phyloP scores from a whole-genome alignment of 805 yeast species.

The Isabelozyma gotoi region DNA sequence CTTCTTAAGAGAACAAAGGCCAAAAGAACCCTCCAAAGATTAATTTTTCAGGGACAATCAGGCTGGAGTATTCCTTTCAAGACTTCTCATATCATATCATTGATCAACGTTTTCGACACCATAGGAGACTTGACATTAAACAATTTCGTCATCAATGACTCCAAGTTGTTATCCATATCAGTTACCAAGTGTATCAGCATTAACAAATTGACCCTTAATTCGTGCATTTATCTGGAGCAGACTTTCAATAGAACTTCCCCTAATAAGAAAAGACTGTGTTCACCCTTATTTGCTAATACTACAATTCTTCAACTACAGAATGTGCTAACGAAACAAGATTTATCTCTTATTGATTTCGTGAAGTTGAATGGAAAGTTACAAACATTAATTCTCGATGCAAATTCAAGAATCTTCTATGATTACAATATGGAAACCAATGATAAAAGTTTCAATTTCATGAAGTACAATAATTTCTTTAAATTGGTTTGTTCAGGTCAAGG shows the following conservation, averaged over 20 bases:
- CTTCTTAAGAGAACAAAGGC: slow-evolving; percentile 11
- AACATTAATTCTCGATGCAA: slow-evolving; percentile 46
- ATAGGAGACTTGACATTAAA: slow-evolving; percentile 44
- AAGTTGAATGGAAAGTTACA: slow-evolving; percentile 34
- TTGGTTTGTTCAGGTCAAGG: slow-evolving; percentile 36
- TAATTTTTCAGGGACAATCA: slow-evolving; percentile 41
- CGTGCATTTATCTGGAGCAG: slow-evolving; percentile 20
- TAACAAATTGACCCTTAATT: slow-evolving; percentile 12
- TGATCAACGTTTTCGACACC: slow-evolving; percentile 38
- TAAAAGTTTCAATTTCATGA: slow-evolving; percentile 28
- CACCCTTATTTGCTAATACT: slow-evolving; percentile 43
- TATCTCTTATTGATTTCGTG: slow-evolving; percentile 49
- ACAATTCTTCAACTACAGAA: slow-evolving; percentile 34
- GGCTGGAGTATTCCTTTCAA: slow-evolving; percentile 57
- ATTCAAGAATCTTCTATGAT: slow-evolving; percentile 44
- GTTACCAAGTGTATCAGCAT: slow-evolving; percentile 25
- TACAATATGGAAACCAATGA: slow-evolving; percentile 9
- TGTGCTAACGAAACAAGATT: slow-evolving; percentile 44
- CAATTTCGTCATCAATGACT: slow-evolving; percentile 50
- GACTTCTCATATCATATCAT: slow-evolving; percentile 41
- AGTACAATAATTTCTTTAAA: slow-evolving; percentile 27
- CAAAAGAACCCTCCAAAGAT: slow-evolving; percentile 24
- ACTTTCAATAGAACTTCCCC: slow-evolving; percentile 8
- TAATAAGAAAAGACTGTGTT: slow-evolving; percentile 6
- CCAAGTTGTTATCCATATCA: slow-evolving; percentile 15